These are phyloP conservation scores for Hirsutella rhossiliensis DNA, from an alignment of 2,329 filamentous ascomycete species.

Conservation along the genomic window DNA sequence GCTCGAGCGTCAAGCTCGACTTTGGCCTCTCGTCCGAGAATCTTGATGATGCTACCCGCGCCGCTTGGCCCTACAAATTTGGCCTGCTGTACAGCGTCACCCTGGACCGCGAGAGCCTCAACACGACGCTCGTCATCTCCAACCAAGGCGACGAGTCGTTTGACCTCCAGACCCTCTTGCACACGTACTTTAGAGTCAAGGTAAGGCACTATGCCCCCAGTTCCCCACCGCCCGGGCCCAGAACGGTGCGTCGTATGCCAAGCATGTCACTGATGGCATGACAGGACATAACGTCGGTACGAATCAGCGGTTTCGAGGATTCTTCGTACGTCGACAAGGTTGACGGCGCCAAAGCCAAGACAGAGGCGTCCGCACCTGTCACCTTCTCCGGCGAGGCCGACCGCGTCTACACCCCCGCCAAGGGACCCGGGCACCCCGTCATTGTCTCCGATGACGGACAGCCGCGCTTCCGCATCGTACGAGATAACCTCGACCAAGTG, in stretches of 20 bases:
- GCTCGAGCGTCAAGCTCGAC: slow-evolving; percentile 75
- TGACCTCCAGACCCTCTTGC: slow-evolving; percentile 84
- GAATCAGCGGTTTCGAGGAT: slow-evolving; percentile 64
- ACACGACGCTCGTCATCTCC: slow-evolving; percentile 73
- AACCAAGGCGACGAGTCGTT: slow-evolving; percentile 77
- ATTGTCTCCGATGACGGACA: slow-evolving; percentile 50
- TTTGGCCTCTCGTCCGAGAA: slow-evolving; percentile 74
- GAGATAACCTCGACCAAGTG: slow-evolving; percentile 77
- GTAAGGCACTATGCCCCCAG: slow-evolving; percentile 34
- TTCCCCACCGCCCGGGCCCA: not conserved
- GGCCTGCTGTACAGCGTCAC: slow-evolving; percentile 89
- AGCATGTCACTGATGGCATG: not conserved
- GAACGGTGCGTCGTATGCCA: not conserved
- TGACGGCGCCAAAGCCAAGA: slow-evolving; percentile 49
- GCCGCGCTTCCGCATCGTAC: slow-evolving; percentile 58
- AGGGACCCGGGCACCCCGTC: slow-evolving; percentile 45
- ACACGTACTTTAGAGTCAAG: slow-evolving; percentile 76
- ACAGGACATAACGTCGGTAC: slow-evolving; percentile 67
- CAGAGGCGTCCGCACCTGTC: slow-evolving; percentile 49
- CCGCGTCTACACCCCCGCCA: slow-evolving; percentile 68
- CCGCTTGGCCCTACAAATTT: slow-evolving; percentile 78
- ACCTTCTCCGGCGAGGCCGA: slow-evolving; percentile 72
- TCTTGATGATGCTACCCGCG: slow-evolving; percentile 54
- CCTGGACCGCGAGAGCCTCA: slow-evolving; percentile 59
- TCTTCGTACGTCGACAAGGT: slow-evolving; percentile 79